A percentile compares a stretch with the other conserved stretches of the same genome.
phyloP scores from a whole-genome alignment of 257 asterid species.

The Forsythia suspensa region DNA sequence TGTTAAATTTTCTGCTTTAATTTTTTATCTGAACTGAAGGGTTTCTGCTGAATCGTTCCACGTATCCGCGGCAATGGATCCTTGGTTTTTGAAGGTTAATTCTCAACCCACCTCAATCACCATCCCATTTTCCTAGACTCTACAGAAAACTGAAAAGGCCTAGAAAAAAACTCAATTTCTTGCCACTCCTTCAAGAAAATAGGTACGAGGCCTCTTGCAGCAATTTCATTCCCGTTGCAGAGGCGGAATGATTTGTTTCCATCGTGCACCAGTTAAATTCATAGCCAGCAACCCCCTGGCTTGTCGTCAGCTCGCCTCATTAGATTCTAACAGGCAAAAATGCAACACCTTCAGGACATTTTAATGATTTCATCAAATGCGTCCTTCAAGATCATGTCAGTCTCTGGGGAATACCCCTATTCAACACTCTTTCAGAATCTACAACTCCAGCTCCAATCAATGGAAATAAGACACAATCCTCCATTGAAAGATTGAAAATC shows the following conservation, averaged over 20 bases:
- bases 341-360: constrained; percentile 47
- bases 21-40: too few relatives aligned
- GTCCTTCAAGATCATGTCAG: constrained; percentile 40
- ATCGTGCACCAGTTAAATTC: constrained; percentile 31
- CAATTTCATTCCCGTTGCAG: constrained; percentile 62
- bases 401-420: constrained; percentile 55
- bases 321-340: background rate
- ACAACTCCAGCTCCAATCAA: constrained; percentile 34
- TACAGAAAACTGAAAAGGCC: constrained; percentile 41
- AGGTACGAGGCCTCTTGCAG: constrained; percentile 5
- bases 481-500: constrained; percentile 20
- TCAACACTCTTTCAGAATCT: constrained; percentile 32
- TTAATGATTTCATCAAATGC: constrained; percentile 49
- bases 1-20: too few relatives aligned
- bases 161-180: constrained; percentile 52
- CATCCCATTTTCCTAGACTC: constrained; percentile 58
- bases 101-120: constrained; percentile 25
- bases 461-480: constrained; percentile 54
- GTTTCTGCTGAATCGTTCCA: too few relatives aligned
- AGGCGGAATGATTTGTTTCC: constrained; percentile 71
- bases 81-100: constrained; percentile 81
- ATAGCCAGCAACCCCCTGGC: constrained; percentile 46
- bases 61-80: constrained; percentile 21
- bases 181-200: constrained; percentile 7
- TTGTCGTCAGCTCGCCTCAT: constrained; percentile 36